A percentile compares a stretch with the other conserved stretches of the same genome.
Evolutionary conservation across 2,329 filamentous ascomycete species (phyloP).

Genomic region (Beauveria sp.): DNA sequence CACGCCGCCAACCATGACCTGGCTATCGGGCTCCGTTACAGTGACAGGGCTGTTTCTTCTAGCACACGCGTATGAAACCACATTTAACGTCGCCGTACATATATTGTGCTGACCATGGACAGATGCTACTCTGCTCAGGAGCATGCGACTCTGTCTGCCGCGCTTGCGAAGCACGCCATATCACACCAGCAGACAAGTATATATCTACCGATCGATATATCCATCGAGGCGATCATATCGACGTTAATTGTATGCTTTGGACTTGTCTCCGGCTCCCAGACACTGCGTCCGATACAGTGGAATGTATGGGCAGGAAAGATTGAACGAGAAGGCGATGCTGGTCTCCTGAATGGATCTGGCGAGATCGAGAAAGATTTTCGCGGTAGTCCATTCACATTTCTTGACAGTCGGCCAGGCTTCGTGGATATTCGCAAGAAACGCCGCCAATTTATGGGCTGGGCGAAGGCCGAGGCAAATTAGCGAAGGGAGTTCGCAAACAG

Average conservation of each 20-base stretch:
- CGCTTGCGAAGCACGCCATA: slow-evolving; percentile 36
- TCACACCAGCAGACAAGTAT: slow-evolving; percentile 33
- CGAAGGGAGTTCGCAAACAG: slow-evolving; percentile 10
- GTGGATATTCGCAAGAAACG: slow-evolving; percentile 79
- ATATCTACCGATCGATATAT: slow-evolving; percentile 75
- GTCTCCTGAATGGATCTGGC: slow-evolving; percentile 49
- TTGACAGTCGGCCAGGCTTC: slow-evolving; percentile 80
- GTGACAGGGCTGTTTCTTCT: slow-evolving; percentile 70
- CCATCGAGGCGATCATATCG: slow-evolving; percentile 75
- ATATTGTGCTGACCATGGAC: slow-evolving; percentile 7
- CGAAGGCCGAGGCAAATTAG: slow-evolving; percentile 30
- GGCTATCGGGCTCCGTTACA: slow-evolving; percentile 64
- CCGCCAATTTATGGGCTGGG: slow-evolving; percentile 73
- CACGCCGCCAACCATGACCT: slow-evolving; percentile 47
- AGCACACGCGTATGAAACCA: slow-evolving; percentile 67
- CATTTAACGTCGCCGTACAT: background rate
- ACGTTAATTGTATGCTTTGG: slow-evolving; percentile 76
- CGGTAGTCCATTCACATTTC: slow-evolving; percentile 69
- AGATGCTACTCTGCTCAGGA: slow-evolving; percentile 97
- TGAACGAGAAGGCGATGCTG: slow-evolving; percentile 63
- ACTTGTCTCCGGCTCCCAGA: slow-evolving; percentile 69
- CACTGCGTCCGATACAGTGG: slow-evolving; percentile 79
- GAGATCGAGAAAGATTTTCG: slow-evolving; percentile 62
- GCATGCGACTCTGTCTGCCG: slow-evolving; percentile 66
- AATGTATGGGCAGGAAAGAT: slow-evolving; percentile 76